phyloP scores from a whole-genome alignment of 2,329 filamentous ascomycete genomes.

The Nannizziopsis barbatae region DNA sequence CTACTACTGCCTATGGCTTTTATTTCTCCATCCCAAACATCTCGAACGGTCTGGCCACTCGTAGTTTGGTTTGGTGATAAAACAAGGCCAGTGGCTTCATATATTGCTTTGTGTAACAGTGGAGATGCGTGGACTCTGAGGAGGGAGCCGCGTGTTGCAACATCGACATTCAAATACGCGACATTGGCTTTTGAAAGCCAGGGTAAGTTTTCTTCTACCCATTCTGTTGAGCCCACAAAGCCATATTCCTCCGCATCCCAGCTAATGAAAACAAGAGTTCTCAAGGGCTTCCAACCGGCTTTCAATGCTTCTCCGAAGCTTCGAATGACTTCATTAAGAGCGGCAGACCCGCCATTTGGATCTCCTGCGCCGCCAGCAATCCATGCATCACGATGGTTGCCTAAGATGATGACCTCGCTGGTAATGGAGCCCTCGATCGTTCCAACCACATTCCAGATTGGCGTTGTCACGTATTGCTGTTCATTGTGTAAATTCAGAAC shows the following conservation, averaged over 20 bases:
- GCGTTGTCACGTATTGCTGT: constrained; percentile 70
- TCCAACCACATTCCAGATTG: constrained; percentile 85
- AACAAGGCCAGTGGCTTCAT: constrained; percentile 53
- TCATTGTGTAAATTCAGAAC: constrained; percentile 64
- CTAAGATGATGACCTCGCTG: constrained; percentile 77
- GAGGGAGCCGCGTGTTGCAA: constrained; percentile 54
- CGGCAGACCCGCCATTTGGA: constrained; percentile 70
- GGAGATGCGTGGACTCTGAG: constrained; percentile 60
- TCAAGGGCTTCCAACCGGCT: constrained; percentile 69
- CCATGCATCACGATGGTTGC: constrained; percentile 90
- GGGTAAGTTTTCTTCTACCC: constrained; percentile 79
- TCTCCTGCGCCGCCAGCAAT: constrained; percentile 74
- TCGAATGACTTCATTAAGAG: constrained; percentile 66
- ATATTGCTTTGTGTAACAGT: constrained; percentile 60
- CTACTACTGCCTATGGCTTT: constrained; percentile 59
- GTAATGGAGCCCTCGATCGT: constrained; percentile 76
- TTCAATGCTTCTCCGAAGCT: constrained; percentile 61
- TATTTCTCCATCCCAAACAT: constrained; percentile 54
- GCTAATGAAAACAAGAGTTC: constrained; percentile 84
- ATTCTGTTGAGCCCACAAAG: constrained; percentile 76
- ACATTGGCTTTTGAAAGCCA: constrained; percentile 65
- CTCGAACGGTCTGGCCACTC: constrained; percentile 56
- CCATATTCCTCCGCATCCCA: constrained; percentile 82
- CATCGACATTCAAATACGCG: constrained; percentile 78
- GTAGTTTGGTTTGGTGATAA: constrained; percentile 64